These are phyloP conservation scores for Didymella exigua DNA, from an alignment of 2,329 filamentous ascomycete species.

Conservation along the genomic window DNA sequence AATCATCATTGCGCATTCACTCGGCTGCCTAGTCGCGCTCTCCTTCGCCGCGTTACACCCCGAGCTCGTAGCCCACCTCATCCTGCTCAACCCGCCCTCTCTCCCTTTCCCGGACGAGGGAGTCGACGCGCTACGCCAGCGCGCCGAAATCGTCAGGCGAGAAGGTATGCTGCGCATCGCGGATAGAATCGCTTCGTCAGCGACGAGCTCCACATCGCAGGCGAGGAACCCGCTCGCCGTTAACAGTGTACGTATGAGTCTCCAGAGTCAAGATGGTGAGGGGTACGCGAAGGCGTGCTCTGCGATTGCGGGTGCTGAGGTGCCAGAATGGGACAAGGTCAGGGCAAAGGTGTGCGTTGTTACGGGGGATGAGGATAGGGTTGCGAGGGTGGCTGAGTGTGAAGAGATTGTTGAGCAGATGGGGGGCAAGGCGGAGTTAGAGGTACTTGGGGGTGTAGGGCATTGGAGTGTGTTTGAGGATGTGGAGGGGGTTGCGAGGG, in stretches of 20 bases:
- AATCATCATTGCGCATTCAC: conserved; percentile 58
- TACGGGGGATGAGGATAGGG: conserved; percentile 55
- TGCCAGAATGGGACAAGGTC: conserved; percentile 41
- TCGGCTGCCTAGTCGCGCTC: conserved; percentile 58
- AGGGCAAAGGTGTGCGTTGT: conserved; percentile 46
- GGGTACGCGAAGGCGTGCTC: conserved; percentile 61
- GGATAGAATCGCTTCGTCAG: conserved; percentile 45
- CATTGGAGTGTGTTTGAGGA: conserved; percentile 62
- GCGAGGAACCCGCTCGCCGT: conserved; percentile 49
- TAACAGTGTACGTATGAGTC: conserved; percentile 51
- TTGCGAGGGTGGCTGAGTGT: conserved; percentile 47
- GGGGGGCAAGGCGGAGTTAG: conserved; percentile 30
- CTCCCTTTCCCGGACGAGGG: conserved; percentile 52
- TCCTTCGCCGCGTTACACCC: conserved; percentile 51
- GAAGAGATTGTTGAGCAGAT: conserved; percentile 42
- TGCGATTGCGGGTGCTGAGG: conserved; percentile 53
- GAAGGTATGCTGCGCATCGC: conserved; percentile 55
- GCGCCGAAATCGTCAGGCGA: conserved; percentile 51
- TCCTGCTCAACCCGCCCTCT: conserved; percentile 57
- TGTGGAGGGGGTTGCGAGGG: conserved; percentile 41
- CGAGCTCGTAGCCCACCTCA: conserved; percentile 50
- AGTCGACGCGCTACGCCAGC: conserved; percentile 36
- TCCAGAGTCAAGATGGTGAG: conserved; percentile 58
- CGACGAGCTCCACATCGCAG: conserved; percentile 49
- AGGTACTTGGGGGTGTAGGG: conserved; percentile 51